Base-by-base conservation (phyloP, 345 rosid genomes). In the Citrus unshiu region DNA sequence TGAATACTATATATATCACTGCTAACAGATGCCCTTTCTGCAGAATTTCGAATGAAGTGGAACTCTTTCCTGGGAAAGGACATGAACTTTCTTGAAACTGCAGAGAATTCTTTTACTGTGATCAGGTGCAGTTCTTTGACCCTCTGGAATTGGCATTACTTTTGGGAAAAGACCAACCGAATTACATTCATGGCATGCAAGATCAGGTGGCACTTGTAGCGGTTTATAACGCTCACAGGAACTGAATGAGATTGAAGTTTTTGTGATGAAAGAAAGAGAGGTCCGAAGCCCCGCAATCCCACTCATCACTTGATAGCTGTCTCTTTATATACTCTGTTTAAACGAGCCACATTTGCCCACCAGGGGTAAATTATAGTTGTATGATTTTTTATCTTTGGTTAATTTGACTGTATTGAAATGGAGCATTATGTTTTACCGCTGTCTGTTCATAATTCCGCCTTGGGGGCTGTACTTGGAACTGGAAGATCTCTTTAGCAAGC, bases 41-140 rank as follows among this genome's bases (percentile, higher is more conserved):
- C 80, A 80, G 86, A 81, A 68, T 32, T 30, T 29, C 7, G 29
- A 46, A 49, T 27, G 77, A 59, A 59, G 64, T n/a, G 27, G 63
- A 64, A 46, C 65, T 54, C 74, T 67, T 68, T 68, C 56, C 72
- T 9, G 34, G 76, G 77, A 68, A 67, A 37, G 62, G 34, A 73
- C 62, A 34, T 22, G 46, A 75, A 51, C 54, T 54, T 66, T 57
- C 57, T 46, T 49, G 75, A 49, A 51, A 58, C 49, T 7, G 49
- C 9, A 25, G 43, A 6, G 63, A 61, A 4, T 25, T 46, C 37
- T 72, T 72, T 9, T 40, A 21, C 61, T 9, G 57, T 40, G 65
- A 63, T 7, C 61, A 35, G 85, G 24, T 35, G 68, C 39, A 35
- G n/a, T 39, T 16, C 30, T 54, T 70, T 9, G 63, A 43, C 3